Conservation (phyloP, 768 basidiomycete species). For the Hygrophoropsis aurantiaca region DNA sequence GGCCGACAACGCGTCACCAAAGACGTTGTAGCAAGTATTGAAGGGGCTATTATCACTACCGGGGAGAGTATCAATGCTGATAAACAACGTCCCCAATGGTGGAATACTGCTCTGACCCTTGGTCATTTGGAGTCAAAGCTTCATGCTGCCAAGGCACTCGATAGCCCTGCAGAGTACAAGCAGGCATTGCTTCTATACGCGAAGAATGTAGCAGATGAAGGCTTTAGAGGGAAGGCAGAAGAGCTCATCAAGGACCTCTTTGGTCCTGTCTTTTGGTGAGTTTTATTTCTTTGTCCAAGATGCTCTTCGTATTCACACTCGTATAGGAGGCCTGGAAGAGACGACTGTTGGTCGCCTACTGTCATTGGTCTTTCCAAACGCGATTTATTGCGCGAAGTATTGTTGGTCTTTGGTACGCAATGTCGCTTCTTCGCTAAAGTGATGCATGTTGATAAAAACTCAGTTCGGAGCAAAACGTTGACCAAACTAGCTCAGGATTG, state of each 20-base stretch:
- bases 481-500: constrained; percentile 76
- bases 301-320: constrained; percentile 3
- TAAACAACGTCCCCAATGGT: constrained; percentile 69
- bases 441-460: constrained; percentile 6
- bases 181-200: constrained; percentile 74
- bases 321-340: constrained; percentile 64
- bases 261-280: constrained; percentile 88
- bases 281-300: constrained; percentile 11
- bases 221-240: constrained; percentile 83
- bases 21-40: constrained; percentile 55
- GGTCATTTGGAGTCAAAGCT: constrained; percentile 87
- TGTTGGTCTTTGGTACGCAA: constrained; percentile 71
- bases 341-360: constrained; percentile 65
- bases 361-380: constrained; percentile 76
- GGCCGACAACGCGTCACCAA: constrained; percentile 57
- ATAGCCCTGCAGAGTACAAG: constrained; percentile 85
- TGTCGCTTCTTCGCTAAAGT: neutral
- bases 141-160: constrained; percentile 69
- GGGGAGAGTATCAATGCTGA: constrained; percentile 37
- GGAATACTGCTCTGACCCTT: constrained; percentile 78
- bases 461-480: constrained; percentile 75
- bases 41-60: constrained; percentile 41
- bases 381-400: constrained; percentile 79
- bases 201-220: constrained; percentile 86
- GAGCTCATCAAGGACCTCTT: constrained; percentile 89